phyloP scores from a whole-genome alignment of 1,284 basidiomycete species.

The Fomitopsis schrenkii region DNA sequence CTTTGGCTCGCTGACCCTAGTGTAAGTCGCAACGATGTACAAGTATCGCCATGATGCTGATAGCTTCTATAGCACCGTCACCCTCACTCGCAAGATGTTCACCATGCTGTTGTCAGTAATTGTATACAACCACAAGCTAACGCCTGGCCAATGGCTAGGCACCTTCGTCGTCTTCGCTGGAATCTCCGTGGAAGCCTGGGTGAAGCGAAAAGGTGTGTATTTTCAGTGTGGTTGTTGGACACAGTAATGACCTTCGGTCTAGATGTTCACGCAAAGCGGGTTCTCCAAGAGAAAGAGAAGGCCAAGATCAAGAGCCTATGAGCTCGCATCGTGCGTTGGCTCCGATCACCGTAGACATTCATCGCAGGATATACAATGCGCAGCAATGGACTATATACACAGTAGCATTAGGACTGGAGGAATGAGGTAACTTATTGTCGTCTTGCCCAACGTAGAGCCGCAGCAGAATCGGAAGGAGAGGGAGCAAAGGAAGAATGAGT shows the following conservation, averaged over 20 bases:
- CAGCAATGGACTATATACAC: conserved; percentile 3
- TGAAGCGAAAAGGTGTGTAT: conserved; percentile 73
- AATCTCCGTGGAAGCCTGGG: conserved; percentile 89
- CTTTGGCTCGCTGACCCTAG: conserved; percentile 92
- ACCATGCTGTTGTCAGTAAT: conserved; percentile 97
- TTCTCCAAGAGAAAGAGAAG: conserved; percentile 77
- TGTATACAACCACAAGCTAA: conserved; percentile 87
- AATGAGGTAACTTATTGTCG: conserved; percentile 1
- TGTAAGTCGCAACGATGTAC: conserved; percentile 47
- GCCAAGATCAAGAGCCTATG: conserved; percentile 75
- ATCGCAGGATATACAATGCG: neutral
- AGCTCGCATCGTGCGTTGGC: neutral
- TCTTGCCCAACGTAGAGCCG: neutral
- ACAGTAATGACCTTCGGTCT: neutral
- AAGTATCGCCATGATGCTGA: neutral
- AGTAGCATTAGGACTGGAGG: conserved; percentile 2
- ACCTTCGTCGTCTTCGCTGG: conserved; percentile 89
- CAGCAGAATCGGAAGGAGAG: neutral
- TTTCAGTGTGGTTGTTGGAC: neutral
- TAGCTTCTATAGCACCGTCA: conserved; percentile 66
- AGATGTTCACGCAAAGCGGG: conserved; percentile 78
- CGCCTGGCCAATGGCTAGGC: conserved; percentile 83
- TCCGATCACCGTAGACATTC: neutral
- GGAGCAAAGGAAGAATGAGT: neutral
- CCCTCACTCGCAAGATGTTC: conserved; percentile 96